Base-by-base conservation (phyloP, 495 filamentous ascomycete genomes). In the Podospora anserina region DNA sequence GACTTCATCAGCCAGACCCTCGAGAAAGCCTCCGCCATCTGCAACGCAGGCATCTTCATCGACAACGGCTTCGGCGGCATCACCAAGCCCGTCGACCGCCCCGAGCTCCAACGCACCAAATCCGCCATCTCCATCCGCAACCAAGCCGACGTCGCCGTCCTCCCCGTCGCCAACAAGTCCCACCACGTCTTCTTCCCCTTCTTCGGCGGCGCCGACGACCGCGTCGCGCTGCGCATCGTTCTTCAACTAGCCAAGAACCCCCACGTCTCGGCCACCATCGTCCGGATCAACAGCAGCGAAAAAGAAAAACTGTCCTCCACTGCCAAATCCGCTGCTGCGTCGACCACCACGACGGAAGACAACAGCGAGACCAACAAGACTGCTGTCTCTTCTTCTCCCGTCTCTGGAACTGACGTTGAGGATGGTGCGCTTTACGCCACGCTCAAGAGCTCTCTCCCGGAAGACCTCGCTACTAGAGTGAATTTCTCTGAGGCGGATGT, bases 121-220 rank as follows among this genome's bases (percentile, higher is more conserved):
- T 91, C 89, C 70, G 79, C 78, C 20, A 70, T 88, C 15, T 91
- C 88, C 32, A 77, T 89, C n/a, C 85, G 83, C 59, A 87, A 77
- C 65, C 64, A 81, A n/a, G 77, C 81, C 3, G 84, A 84, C 65
- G 66, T 76, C 57, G 78, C 80, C 11, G 78, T 79, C 34, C 74
- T 71, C 57, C 88, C 83, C 16, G 79, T 87, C 56, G 78, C 78
- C 15, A 85, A 92, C 70, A 90, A 88, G 64, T 88, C 87, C 32
- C 94, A 97, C 74, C 93, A 96, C 70, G 83, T 99, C 69, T 92
- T 96, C 72, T 81, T 97, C 63, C 92, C 92, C 2, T 97, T 91
- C 79, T 88, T 96, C 67, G 95, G 95, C 57, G 92, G 93, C 4
- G 76, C 82, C 2, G 95, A 98, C 77, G 94, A 97, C 75, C 88